Evolutionary conservation across 2,329 filamentous ascomycete genomes (phyloP).

Genomic region (Ophiocordyceps robertsii): DNA sequence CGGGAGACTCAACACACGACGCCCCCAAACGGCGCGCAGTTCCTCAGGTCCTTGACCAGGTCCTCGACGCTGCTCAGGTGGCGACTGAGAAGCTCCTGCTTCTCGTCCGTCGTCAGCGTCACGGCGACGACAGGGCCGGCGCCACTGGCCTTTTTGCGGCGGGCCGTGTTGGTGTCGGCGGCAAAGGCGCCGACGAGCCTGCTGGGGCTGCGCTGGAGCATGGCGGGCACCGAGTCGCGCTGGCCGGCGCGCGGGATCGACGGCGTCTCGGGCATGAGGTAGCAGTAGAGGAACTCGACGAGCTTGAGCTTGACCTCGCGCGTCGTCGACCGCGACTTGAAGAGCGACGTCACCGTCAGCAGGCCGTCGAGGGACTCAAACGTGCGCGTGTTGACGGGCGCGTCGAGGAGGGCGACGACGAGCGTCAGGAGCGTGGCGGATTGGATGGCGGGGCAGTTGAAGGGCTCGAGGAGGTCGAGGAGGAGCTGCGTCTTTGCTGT

Average conservation of each 20-base stretch:
- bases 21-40: constrained; percentile 62
- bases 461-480: constrained; percentile 84
- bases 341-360: constrained; percentile 79
- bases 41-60: constrained; percentile 70
- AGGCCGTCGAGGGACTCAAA: constrained; percentile 90
- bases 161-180: constrained; percentile 11
- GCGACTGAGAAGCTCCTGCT: constrained; percentile 63
- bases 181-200: constrained; percentile 48
- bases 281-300: constrained; percentile 97
- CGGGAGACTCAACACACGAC: constrained; percentile 27
- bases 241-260: constrained; percentile 36
- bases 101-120: constrained; percentile 63
- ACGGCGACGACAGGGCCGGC: constrained; percentile 20
- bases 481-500: constrained; percentile 46
- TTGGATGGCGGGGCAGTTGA: constrained; percentile 85
- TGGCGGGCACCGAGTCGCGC: constrained; percentile 30
- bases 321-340: constrained; percentile 75
- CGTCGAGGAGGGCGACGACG: constrained; percentile 76
- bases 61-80: constrained; percentile 77
- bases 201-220: constrained; percentile 54
- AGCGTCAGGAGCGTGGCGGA: constrained; percentile 81
- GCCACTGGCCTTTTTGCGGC: constrained; percentile 18
- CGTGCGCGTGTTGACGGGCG: constrained; percentile 74
- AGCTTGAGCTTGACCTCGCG: constrained; percentile 88
- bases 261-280: constrained; percentile 83